Conservation (phyloP, 495 filamentous ascomycete genomes). For the Penicillium canescens region DNA sequence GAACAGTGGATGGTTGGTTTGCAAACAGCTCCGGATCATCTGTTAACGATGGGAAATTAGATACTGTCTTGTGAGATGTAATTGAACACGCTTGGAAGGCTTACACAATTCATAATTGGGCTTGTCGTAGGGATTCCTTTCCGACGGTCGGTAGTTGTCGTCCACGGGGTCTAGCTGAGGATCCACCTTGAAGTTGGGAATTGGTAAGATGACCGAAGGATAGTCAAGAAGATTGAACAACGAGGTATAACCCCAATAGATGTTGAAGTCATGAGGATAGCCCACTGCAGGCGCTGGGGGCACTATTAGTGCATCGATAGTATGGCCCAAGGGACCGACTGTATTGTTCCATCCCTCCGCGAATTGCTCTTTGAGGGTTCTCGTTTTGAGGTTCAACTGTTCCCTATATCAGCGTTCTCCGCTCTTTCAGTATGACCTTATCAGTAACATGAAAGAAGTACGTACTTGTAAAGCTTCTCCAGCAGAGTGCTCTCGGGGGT, state of each 20-base stretch:
- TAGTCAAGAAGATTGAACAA: not conserved
- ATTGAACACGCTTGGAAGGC: not conserved
- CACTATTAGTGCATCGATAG: not conserved
- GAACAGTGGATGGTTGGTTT: constrained; percentile 7
- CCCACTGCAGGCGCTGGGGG: not conserved
- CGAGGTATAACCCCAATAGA: not conserved
- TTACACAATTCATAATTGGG: constrained; percentile 9
- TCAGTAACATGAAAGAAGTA: not conserved
- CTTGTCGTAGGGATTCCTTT: constrained; percentile 7
- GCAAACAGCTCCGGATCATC: constrained; percentile 5
- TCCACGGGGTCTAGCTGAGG: constrained; percentile 1
- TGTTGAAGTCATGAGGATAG: not conserved
- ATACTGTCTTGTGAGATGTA: not conserved
- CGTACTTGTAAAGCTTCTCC: not conserved
- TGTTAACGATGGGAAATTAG: not conserved
- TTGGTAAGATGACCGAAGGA: not conserved
- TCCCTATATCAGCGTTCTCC: not conserved
- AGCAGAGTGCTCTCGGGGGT: not conserved
- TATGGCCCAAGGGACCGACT: not conserved
- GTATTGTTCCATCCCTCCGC: not conserved
- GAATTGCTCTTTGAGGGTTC: not conserved
- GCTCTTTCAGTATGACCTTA: not conserved
- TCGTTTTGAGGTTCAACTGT: not conserved
- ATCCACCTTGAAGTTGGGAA: constrained; percentile 7
- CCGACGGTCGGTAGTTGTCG: not conserved